Evolutionary conservation across 768 basidiomycete species (phyloP).

Genomic region (Boletus pseudo-olivaceus): DNA sequence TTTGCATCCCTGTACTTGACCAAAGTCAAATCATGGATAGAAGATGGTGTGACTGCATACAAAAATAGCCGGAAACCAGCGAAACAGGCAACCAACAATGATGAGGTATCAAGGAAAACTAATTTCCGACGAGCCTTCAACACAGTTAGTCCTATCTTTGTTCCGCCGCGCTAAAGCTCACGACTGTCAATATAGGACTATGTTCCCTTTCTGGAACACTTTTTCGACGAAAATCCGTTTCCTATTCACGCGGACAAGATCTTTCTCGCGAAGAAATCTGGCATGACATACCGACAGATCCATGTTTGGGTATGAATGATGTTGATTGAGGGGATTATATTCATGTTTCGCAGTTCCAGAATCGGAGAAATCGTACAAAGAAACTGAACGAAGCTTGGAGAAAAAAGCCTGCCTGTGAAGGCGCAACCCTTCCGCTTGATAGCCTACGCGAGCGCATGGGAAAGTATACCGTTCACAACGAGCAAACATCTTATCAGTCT

Average conservation of each 20-base stretch:
- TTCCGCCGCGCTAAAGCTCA: background rate
- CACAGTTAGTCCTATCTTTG: background rate
- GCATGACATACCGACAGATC: slow-evolving; percentile 2
- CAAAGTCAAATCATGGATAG: background rate
- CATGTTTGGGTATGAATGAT: slow-evolving; percentile 1
- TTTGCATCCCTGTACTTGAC: background rate
- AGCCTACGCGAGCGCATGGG: background rate
- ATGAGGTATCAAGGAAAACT: background rate
- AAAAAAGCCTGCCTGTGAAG: background rate
- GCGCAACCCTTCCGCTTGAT: background rate
- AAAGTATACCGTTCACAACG: background rate
- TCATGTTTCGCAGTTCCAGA: background rate
- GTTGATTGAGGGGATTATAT: background rate
- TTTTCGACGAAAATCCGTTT: slow-evolving; percentile 1
- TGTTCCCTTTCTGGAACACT: background rate
- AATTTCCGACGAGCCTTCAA: background rate
- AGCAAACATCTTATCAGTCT: background rate
- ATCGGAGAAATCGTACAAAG: slow-evolving; percentile 1
- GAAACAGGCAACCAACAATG: background rate
- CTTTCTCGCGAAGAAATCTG: slow-evolving; percentile 2
- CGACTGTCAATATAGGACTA: background rate
- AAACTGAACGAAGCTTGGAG: background rate
- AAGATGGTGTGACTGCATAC: background rate
- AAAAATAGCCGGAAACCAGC: background rate
- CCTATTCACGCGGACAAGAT: background rate